Percentiles rank a stretch among this genome's conserved stretches.
Evolutionary conservation across 495 filamentous ascomycete species (phyloP).

Genomic region (Neurospora sp.): DNA sequence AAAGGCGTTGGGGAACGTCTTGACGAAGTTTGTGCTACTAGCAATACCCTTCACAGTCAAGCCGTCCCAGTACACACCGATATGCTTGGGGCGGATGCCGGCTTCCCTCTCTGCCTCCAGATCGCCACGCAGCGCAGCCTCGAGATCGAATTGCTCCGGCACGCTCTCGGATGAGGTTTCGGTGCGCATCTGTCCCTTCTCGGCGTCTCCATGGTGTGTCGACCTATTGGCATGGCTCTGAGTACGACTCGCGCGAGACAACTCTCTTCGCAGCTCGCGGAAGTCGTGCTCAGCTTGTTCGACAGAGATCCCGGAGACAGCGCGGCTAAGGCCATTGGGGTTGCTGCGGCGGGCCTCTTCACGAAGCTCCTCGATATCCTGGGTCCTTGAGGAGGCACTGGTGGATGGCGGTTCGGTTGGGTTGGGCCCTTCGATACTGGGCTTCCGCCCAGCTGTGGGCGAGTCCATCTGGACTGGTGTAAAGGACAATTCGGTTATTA

Average conservation of each 20-base stretch:
- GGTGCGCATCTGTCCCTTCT: slow-evolving; percentile 37
- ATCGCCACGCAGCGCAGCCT: slow-evolving; percentile 56
- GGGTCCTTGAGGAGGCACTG: slow-evolving; percentile 26
- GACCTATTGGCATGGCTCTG: slow-evolving; percentile 6
- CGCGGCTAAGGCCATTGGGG: slow-evolving; percentile 40
- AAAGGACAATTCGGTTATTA: not conserved
- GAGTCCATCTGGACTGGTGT: not conserved
- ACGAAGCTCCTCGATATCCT: slow-evolving; percentile 30
- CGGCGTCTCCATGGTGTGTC: slow-evolving; percentile 26
- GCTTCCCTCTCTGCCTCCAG: slow-evolving; percentile 59
- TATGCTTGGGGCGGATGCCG: slow-evolving; percentile 69
- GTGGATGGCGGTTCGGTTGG: slow-evolving; percentile 19
- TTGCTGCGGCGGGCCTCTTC: slow-evolving; percentile 37
- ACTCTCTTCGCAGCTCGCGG: slow-evolving; percentile 59
- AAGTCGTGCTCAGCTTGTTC: slow-evolving; percentile 68
- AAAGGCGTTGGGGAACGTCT: slow-evolving; percentile 76
- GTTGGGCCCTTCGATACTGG: not conserved
- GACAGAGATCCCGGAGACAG: slow-evolving; percentile 52
- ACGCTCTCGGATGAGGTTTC: slow-evolving; percentile 41
- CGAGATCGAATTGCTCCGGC: slow-evolving; percentile 59
- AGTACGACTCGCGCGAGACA: slow-evolving; percentile 46
- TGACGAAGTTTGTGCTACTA: slow-evolving; percentile 64
- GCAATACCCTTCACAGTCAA: slow-evolving; percentile 71
- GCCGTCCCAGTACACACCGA: slow-evolving; percentile 71
- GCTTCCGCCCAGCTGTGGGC: not conserved